Base-by-base conservation (phyloP, 257 asterid genomes). In the Datura wrightii region DNA sequence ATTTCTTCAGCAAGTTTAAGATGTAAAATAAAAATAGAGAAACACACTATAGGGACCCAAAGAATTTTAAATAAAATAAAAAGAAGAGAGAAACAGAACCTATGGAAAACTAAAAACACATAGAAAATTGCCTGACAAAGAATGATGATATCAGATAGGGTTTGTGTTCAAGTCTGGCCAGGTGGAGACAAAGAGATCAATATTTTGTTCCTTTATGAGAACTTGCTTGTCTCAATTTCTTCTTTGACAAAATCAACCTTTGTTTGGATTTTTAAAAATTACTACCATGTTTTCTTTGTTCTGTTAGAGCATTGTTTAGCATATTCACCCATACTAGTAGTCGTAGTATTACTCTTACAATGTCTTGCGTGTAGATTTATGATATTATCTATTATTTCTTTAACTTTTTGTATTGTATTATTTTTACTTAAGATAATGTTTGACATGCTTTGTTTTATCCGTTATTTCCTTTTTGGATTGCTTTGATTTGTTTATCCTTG, bases 11-110 rank as follows among this genome's bases (percentile, higher is more conserved):
- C 79, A 70, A 70, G 79, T 9, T 42, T 70, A 70, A 42, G 50
- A n/a, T 42, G 79, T 44, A 42, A 42, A 70, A 42, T 42, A 42
- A 70, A 24, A 70, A 8, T 42, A 9, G 50, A 67, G 50, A 67
- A 67, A 70, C 50, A 67, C 31, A 67, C 79, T 70, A 70, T 8
- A 70, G 8, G 53, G 16, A 36, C 55, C 55, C 55, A 70, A 56
- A 56, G 63, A 56, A 63, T 31, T 59, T 37, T 37, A 67, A 67
- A 8, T 70, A n/a, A 70, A 41, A 70, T 9, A n/a, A 18, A 31
- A 70, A 70, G 18, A 70, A 70, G 79, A 71, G 79, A 70, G 5
- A 42, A 70, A 5, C 79, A 70, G 55, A 70, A 70, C 54, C 36
- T 41, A 70, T 41, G 16, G 52, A 70, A 39, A 66, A 66, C 50